These are phyloP conservation scores for Picochlorum sp. DNA, from an alignment of 139 green algal genomes.

Conservation along the genomic window DNA sequence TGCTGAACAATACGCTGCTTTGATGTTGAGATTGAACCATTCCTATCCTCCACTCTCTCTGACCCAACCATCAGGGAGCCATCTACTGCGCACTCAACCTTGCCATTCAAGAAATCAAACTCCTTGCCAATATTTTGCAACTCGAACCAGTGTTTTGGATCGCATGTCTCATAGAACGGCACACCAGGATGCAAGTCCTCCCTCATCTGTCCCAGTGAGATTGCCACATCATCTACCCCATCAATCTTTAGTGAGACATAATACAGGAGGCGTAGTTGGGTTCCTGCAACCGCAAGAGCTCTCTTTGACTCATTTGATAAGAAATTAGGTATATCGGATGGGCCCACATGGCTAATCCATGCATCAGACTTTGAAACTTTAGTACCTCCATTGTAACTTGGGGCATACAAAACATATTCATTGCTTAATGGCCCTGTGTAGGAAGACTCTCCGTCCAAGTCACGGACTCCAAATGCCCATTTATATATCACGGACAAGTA, in stretches of 20 bases:
- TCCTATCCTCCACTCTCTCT: too few relatives aligned
- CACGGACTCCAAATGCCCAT: neutral
- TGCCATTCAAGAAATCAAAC: too few relatives aligned
- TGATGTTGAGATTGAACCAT: too few relatives aligned
- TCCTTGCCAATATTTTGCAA: too few relatives aligned
- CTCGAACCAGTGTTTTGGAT: too few relatives aligned
- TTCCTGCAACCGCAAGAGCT: neutral
- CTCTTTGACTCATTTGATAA: neutral
- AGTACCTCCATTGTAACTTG: neutral
- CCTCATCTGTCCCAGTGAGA: too few relatives aligned
- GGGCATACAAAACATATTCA: neutral
- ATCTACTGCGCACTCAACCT: too few relatives aligned
- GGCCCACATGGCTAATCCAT: neutral
- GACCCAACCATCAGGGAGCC: too few relatives aligned
- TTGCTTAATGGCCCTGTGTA: neutral
- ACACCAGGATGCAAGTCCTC: too few relatives aligned
- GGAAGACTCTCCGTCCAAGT: neutral
- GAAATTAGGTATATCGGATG: conserved; percentile 1
- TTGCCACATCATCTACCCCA: neutral
- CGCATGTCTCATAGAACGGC: too few relatives aligned
- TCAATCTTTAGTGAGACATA: neutral
- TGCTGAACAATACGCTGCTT: too few relatives aligned
- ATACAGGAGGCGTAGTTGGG: conserved; percentile 7
- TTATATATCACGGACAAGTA: neutral
- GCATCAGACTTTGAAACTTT: neutral